Base-by-base conservation (phyloP, 257 asterid species). In the Striga asiatica region DNA sequence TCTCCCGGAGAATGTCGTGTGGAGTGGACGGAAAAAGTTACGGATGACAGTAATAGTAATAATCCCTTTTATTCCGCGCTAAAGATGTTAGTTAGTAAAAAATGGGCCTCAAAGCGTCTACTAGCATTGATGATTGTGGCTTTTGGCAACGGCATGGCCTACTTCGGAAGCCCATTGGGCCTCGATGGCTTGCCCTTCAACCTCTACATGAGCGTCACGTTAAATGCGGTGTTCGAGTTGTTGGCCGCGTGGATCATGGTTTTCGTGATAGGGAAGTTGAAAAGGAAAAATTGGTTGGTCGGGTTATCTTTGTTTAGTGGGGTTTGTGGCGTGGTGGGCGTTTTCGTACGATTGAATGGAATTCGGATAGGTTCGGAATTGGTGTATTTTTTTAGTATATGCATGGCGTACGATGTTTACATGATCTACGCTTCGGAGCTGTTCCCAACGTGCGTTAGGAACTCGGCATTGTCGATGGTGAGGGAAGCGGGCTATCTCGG, bases 81-180 rank as follows among this genome's bases (percentile, higher is more conserved):
- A 13, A 48, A 46, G 50, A 22, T 37, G 5, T 17, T 65, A 38
- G 1, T 34, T 2, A 7, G 25, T 13, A 31, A 25, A 7, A 10
- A 28, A 0, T 65, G 70, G 70, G 50, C 64, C 24, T 23, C 29
- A 0, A 21, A 12, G 51, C 56, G 70, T 12, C 27, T 65, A 1
- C 3, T 8, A 0, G 28, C 8, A 1, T 31, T 37, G 12, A 23
- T 25, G 28, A 49, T 21, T 2, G 70, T 34, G 3, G 69, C 69
- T 9, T 74, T 76, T 64, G 83, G 83, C 43, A 32, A 65, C 23
- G 81, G 83, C 20, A 20, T 68, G 53, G 16, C 56, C 17, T 79
- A 79, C 66, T 25, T 6, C 50, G 87, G 83, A 24, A 68, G 70
- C 61, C 83, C 87, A 20, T 48, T 73, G 20, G 76, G 74, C 14